Percentiles rank a stretch among this genome's conserved stretches.
Evolutionary conservation across 805 yeast species (phyloP).

Genomic region (Candida odintsovae): DNA sequence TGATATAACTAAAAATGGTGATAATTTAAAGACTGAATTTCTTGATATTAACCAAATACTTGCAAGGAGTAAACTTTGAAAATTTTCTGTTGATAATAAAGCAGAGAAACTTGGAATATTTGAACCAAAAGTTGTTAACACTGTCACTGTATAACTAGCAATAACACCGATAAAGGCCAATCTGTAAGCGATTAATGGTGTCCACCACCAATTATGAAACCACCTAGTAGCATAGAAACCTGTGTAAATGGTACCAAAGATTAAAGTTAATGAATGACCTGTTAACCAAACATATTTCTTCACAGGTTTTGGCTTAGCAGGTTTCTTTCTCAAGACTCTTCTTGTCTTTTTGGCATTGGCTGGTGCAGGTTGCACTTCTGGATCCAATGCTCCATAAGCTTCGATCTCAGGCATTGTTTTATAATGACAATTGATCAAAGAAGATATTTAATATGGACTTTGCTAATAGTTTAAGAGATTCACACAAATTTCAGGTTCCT

Average conservation of each 20-base stretch:
- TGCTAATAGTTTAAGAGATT: not conserved
- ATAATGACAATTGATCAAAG: not conserved
- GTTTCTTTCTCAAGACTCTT: slow-evolving; percentile 32
- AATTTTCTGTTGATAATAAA: slow-evolving; percentile 67
- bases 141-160: slow-evolving; percentile 45
- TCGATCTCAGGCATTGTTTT: slow-evolving; percentile 4
- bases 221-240: slow-evolving; percentile 25
- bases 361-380: slow-evolving; percentile 12
- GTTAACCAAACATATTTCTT: slow-evolving; percentile 48
- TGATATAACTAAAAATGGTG: slow-evolving; percentile 56
- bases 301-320: slow-evolving; percentile 30
- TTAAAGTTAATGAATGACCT: slow-evolving; percentile 45
- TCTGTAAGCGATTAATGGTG: slow-evolving; percentile 49
- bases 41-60: slow-evolving; percentile 58
- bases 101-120: slow-evolving; percentile 57
- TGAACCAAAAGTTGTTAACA: slow-evolving; percentile 54
- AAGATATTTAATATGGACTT: no score
- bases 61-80: slow-evolving; percentile 59
- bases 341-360: slow-evolving; percentile 21
- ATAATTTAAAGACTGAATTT: slow-evolving; percentile 56
- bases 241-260: slow-evolving; percentile 35
- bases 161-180: slow-evolving; percentile 52
- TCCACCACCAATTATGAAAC: slow-evolving; percentile 30
- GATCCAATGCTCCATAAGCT: slow-evolving; percentile 10
- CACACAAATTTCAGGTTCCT: slow-evolving; percentile 1